A percentile compares a stretch with the other conserved stretches of the same genome.
These are phyloP conservation scores for Microthlaspi erraticum DNA, from an alignment of 345 rosid species.

Conservation along the genomic window DNA sequence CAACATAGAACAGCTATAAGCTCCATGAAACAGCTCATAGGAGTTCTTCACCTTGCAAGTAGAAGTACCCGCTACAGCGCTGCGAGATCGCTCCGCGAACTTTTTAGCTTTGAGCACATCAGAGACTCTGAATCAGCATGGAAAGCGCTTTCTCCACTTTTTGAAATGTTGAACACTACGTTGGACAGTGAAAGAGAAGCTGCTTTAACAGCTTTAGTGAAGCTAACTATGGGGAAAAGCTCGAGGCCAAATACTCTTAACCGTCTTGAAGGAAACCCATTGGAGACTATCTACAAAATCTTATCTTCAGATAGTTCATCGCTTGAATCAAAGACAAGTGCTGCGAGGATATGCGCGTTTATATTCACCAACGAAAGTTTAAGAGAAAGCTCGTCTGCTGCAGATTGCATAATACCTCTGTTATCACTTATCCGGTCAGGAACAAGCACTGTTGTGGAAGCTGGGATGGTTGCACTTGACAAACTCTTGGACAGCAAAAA, in stretches of 20 bases:
- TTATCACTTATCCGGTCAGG: slow-evolving; percentile 64
- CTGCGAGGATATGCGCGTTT: slow-evolving; percentile 70
- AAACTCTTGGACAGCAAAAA: slow-evolving; percentile 68
- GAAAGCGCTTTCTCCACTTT: slow-evolving; percentile 73
- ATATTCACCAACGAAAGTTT: slow-evolving; percentile 56
- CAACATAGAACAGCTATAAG: slow-evolving; percentile 65
- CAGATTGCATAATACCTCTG: slow-evolving; percentile 69
- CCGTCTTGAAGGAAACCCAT: slow-evolving; percentile 68
- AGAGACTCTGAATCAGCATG: slow-evolving; percentile 71
- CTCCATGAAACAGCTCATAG: slow-evolving; percentile 75
- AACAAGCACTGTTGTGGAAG: slow-evolving; percentile 53
- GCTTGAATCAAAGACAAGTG: slow-evolving; percentile 65
- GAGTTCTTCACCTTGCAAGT: slow-evolving; percentile 67
- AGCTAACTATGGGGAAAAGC: slow-evolving; percentile 61
- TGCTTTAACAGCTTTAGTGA: slow-evolving; percentile 72
- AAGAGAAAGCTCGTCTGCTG: slow-evolving; percentile 60
- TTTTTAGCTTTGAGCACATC: slow-evolving; percentile 68
- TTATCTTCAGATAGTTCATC: slow-evolving; percentile 63
- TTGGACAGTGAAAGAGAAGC: slow-evolving; percentile 72
- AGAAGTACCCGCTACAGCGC: slow-evolving; percentile 72
- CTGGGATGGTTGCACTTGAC: slow-evolving; percentile 77
- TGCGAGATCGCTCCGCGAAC: slow-evolving; percentile 77
- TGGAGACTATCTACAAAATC: slow-evolving; percentile 63
- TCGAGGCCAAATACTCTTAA: slow-evolving; percentile 54
- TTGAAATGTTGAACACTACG: slow-evolving; percentile 74